Evolutionary conservation across 352 stramenopile species (phyloP).

Genomic region (Pythium periplocum): DNA sequence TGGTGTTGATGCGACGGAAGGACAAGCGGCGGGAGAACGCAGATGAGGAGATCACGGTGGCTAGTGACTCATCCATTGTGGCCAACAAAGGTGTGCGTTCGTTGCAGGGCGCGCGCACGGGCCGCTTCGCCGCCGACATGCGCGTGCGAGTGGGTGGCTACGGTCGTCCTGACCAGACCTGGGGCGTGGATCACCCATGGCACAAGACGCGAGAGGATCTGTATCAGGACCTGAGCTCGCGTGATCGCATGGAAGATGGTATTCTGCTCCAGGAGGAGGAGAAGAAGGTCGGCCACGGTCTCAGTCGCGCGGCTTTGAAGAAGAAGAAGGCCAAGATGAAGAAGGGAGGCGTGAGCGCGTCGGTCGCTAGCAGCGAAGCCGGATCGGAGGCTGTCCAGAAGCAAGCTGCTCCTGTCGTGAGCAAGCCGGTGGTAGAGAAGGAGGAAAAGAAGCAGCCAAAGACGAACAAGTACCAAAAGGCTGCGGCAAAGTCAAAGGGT

Average conservation of each 20-base stretch:
- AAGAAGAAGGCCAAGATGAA: slow-evolving; percentile 73
- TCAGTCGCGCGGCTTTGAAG: slow-evolving; percentile 74
- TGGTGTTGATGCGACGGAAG: slow-evolving; percentile 67
- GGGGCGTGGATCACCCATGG: slow-evolving; percentile 75
- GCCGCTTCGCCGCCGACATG: slow-evolving; percentile 78
- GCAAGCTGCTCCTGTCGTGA: slow-evolving; percentile 5
- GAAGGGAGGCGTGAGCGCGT: slow-evolving; percentile 38
- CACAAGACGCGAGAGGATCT: slow-evolving; percentile 56
- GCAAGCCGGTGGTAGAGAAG: slow-evolving; percentile 14
- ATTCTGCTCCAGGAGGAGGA: slow-evolving; percentile 29
- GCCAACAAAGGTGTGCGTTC: slow-evolving; percentile 66
- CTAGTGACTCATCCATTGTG: slow-evolving; percentile 57
- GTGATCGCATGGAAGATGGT: slow-evolving; percentile 67
- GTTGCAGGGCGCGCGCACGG: slow-evolving; percentile 38
- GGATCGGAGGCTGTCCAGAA: slow-evolving; percentile 6
- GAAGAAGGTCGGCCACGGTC: slow-evolving; percentile 31
- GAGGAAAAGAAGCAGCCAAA: slow-evolving; percentile 14
- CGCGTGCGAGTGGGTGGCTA: slow-evolving; percentile 65
- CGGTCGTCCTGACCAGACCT: slow-evolving; percentile 71
- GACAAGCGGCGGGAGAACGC: slow-evolving; percentile 71
- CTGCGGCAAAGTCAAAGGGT: background rate
- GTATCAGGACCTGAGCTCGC: slow-evolving; percentile 36
- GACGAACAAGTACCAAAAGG: slow-evolving; percentile 12
- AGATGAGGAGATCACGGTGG: slow-evolving; percentile 47
- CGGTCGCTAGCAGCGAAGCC: slow-evolving; percentile 10